These are phyloP conservation scores for Achaetomiella virescens DNA, from an alignment of 495 filamentous ascomycete species.

Conservation along the genomic window DNA sequence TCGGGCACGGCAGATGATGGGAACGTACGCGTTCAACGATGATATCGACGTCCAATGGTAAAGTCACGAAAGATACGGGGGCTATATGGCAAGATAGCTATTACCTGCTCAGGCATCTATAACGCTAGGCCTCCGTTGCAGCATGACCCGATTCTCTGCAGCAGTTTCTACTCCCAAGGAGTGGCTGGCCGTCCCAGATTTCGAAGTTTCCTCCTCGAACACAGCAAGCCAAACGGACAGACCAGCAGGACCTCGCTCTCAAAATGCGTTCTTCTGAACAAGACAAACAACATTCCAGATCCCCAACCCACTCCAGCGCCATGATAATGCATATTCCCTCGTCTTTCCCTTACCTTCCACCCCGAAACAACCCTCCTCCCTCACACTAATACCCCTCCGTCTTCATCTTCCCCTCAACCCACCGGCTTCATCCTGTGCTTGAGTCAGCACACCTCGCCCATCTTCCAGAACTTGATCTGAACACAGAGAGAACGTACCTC, in stretches of 20 bases:
- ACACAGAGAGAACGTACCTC: slow-evolving; percentile 47
- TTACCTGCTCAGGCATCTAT: too few species aligned
- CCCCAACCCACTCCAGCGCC: background rate
- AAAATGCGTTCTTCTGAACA: too few species aligned
- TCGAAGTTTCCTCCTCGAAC: too few species aligned
- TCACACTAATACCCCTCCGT: slow-evolving; percentile 12
- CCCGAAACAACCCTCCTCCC: background rate
- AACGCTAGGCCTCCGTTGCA: too few species aligned
- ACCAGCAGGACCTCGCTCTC: background rate
- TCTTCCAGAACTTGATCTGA: background rate
- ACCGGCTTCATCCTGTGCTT: slow-evolving; percentile 14
- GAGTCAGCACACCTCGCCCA: background rate
- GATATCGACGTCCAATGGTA: too few species aligned
- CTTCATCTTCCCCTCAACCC: slow-evolving; percentile 14
- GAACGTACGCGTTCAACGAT: too few species aligned
- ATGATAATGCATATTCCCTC: slow-evolving; percentile 1
- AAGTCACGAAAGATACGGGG: background rate
- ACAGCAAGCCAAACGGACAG: background rate
- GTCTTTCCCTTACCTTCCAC: background rate
- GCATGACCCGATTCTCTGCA: too few species aligned
- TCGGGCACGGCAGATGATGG: too few species aligned
- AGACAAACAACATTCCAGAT: background rate
- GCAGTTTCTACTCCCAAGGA: too few species aligned
- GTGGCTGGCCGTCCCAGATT: too few species aligned
- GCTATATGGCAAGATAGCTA: background rate